phyloP scores from a whole-genome alignment of 257 asterid genomes.

The Solanum dulcamara region DNA sequence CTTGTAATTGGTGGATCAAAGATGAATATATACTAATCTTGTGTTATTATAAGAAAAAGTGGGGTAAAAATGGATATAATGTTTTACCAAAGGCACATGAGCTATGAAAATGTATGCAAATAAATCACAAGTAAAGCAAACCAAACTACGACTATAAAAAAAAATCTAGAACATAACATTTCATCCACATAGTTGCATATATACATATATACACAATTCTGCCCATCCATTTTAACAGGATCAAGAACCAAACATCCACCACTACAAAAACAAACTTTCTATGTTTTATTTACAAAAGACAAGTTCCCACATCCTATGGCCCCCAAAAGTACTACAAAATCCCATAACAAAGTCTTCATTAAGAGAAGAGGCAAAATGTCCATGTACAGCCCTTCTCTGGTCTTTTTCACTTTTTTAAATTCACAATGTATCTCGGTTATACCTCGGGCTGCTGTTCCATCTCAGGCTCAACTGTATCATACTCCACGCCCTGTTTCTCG shows the following conservation, averaged over 20 bases:
- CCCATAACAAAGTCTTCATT: not conserved
- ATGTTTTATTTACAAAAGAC: not conserved
- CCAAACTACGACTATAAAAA: not conserved
- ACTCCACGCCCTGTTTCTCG: conserved; percentile 57
- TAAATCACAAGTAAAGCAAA: not conserved
- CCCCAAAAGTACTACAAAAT: not conserved
- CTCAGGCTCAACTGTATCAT: conserved; percentile 17
- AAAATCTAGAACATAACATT: not conserved
- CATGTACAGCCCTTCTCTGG: not conserved
- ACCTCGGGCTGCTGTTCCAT: not conserved
- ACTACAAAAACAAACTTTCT: not conserved
- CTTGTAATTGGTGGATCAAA: not conserved
- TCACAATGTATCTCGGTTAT: not conserved
- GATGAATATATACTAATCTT: too few species aligned
- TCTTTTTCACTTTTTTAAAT: not conserved
- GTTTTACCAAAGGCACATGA: too few species aligned
- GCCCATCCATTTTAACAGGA: not conserved
- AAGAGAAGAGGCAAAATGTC: conserved; percentile 7
- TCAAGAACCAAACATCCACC: not conserved
- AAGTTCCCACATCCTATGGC: not conserved
- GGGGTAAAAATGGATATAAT: too few species aligned
- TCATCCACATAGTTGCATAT: not conserved
- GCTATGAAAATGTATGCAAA: too few species aligned
- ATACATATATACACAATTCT: not conserved
- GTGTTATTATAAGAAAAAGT: too few species aligned